Base-by-base conservation (phyloP, 176 grass and related monocot species). In the Pontederia paniculata region DNA sequence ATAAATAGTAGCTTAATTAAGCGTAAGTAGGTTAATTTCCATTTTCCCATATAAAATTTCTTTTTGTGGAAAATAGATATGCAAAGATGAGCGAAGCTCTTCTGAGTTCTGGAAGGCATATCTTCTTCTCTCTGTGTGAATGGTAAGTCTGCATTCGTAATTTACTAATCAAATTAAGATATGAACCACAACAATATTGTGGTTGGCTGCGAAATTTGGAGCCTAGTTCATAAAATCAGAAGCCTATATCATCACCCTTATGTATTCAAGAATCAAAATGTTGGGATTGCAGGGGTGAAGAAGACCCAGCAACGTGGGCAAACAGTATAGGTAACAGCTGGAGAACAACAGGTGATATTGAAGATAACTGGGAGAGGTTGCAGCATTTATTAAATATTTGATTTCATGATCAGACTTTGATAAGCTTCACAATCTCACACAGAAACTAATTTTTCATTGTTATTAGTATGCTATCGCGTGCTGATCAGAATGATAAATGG, bases 301-400 rank as follows among this genome's bases (percentile, higher is more conserved):
- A 78, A 43, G 66, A 90, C 58, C 91, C 91, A 53, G 91, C 86
- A 37, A 97, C 91, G 6, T 97, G 91, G 91, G 91, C 86, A 55
- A 43, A 80, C 1, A 7, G 74, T 42, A 64, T 87, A 21, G 91
- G 86, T 20, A 97, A 97, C 50, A 97, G 91, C 74, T 90, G 86
- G 91, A 97, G 91, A 70, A 97, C 91, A 53, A 97, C 86, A 13
- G 86, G 44, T 0, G 86, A 97, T 74, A 97, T 97, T 12, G 63
- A 68, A 10, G 91, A 90, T 67, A 90, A 84, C 48, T 97, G 86
- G 91, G 57, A 14, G 49, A 90, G 86, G 91, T 88, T 28, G 8
- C 48, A 21, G 9, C 12, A 11, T 13, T 9, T 23, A 4, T 22
- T 20, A 22, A 23, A 8, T 12, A 49, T 41, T 61, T 14, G 19